Base-by-base conservation (phyloP, 2,329 filamentous ascomycete species). In the Aspergillus brasiliensis region DNA sequence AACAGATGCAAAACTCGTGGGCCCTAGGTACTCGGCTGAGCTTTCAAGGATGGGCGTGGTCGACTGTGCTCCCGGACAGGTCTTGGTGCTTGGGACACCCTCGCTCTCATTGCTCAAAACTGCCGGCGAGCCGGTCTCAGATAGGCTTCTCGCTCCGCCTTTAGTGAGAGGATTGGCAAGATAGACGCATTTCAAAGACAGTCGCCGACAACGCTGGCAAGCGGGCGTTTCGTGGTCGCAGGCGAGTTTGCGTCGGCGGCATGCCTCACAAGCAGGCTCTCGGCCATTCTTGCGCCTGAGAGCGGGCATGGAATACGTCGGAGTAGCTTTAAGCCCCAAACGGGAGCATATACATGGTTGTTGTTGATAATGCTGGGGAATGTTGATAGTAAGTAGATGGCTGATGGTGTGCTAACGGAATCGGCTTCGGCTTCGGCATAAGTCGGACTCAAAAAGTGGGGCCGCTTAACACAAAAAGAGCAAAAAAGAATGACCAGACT, bases 11-110 rank as follows among this genome's bases (percentile, higher is more conserved):
- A 57, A 57, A 47, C 47, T 57, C 47, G 47, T 49, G 6, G 56
- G 56, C 5, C 56, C 56, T 3, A 57, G 56, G 38, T 57, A 57
- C 34, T 57, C 46, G n/a, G 56, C 47, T 3, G 56, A 51, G 27
- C 38, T 42, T 19, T 51, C 56, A 3, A 57, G 10, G n/a, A 57
- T 44, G 4, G 56, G 46, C 25, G 56, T 57, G 25, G 47, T 54
- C 0, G 38, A 54, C 28, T 54, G 23, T 13, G 51, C 51, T 38
- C 51, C 51, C 2, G 51, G 51, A 6, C 51, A 54, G 27, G 51
- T 54, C 23, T 54, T 54, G 2, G 34, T 28, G 13, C 21, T 53
- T 28, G 37, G 21, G 3, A 44, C 17, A 4, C 15, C n/a, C 11
- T 38, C 37, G 19, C 19, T 40, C 8, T 40, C 49, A 13, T 21